phyloP scores from a whole-genome alignment of 495 filamentous ascomycete species.

The Friedmanniomyces simplex region DNA sequence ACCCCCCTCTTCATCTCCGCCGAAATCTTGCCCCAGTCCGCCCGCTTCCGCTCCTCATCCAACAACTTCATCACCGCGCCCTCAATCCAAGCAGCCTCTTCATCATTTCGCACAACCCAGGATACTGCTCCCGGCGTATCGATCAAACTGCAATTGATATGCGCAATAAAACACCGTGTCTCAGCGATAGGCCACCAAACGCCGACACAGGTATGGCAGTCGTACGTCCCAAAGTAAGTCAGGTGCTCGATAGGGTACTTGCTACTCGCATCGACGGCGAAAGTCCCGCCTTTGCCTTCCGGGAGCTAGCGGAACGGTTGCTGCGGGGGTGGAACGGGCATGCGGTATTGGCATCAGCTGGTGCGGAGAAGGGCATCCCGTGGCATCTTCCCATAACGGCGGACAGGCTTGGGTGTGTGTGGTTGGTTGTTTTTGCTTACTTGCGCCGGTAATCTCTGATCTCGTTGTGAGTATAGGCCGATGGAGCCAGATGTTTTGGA shows the following conservation, averaged over 20 bases:
- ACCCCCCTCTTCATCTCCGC: not conserved
- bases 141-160: not conserved
- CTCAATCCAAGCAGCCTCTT: not conserved
- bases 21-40: not conserved
- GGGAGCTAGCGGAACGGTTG: not conserved
- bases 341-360: no score
- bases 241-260: not conserved
- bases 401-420: no score
- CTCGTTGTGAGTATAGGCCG: no score
- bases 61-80: not conserved
- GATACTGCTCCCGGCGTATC: not conserved
- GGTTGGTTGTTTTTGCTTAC: no score
- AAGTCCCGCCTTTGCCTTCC: not conserved
- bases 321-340: no score
- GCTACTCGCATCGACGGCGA: not conserved
- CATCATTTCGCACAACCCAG: not conserved
- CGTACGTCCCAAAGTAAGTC: not conserved
- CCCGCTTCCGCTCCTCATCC: not conserved
- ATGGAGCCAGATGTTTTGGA: no score
- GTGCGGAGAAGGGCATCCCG: no score
- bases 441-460: no score
- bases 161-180: not conserved
- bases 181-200: not conserved
- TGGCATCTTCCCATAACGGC: no score
- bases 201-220: not conserved